Evolutionary conservation across 2,329 filamentous ascomycete species (phyloP).

Genomic region (Aspergillus jensenii): DNA sequence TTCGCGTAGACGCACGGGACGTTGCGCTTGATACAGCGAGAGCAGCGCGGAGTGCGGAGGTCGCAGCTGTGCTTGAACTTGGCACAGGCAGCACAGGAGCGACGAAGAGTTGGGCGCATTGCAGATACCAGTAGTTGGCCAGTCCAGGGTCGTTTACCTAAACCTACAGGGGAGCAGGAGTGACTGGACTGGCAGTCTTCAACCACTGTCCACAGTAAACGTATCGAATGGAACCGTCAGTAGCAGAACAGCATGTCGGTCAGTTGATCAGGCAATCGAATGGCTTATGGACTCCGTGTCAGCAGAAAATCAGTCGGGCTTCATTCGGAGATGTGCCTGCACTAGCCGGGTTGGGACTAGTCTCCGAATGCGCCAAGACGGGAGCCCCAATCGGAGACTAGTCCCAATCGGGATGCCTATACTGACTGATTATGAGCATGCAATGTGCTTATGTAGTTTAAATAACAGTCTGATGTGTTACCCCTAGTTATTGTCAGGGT

Average conservation of each 20-base stretch:
- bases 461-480: too few species aligned
- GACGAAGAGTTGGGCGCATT: constrained; percentile 58
- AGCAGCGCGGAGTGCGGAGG: constrained; percentile 54
- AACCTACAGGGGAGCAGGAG: too few species aligned
- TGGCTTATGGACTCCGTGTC: too few species aligned
- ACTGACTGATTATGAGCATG: neutral
- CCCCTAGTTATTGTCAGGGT: neutral
- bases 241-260: too few species aligned
- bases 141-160: too few species aligned
- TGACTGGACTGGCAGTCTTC: too few species aligned
- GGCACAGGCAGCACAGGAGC: constrained; percentile 58
- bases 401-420: neutral
- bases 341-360: neutral
- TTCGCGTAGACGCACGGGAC: constrained; percentile 55
- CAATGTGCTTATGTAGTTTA: too few species aligned
- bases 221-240: too few species aligned
- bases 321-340: neutral
- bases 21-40: constrained; percentile 54
- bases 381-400: neutral
- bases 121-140: neutral
- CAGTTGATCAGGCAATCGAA: too few species aligned
- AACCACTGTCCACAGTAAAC: too few species aligned
- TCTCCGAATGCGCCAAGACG: neutral
- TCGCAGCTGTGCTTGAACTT: constrained; percentile 59
- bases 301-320: too few species aligned